These are phyloP conservation scores for Arachis monticola DNA, from an alignment of 331 rosid genomes.

Conservation along the genomic window DNA sequence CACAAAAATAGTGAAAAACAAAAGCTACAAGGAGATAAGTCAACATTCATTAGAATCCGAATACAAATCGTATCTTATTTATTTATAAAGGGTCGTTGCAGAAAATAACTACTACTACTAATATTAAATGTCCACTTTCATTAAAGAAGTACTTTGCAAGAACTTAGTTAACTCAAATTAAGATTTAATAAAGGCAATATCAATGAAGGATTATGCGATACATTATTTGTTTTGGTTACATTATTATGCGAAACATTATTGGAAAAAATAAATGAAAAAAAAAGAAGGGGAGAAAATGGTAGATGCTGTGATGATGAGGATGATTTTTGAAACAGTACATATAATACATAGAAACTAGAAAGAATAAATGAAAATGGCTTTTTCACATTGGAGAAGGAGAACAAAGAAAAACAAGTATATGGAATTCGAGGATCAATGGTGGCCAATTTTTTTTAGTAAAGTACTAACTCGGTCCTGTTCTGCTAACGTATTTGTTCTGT, in stretches of 20 bases:
- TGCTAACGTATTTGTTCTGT: too few species aligned
- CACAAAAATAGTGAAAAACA: too few species aligned
- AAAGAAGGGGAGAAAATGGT: not conserved
- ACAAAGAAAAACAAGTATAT: slow-evolving; percentile 41
- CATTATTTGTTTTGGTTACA: not conserved
- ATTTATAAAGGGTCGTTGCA: not conserved
- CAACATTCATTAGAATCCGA: too few species aligned
- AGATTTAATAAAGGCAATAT: not conserved
- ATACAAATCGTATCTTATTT: too few species aligned
- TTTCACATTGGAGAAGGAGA: slow-evolving; percentile 25
- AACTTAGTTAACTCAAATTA: not conserved
- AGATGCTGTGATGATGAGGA: not conserved
- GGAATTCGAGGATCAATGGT: slow-evolving; percentile 6
- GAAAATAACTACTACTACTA: not conserved
- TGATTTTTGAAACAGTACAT: slow-evolving; percentile 3
- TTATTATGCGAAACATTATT: not conserved
- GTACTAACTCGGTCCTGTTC: too few species aligned
- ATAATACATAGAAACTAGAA: not conserved
- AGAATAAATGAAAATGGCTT: slow-evolving; percentile 32
- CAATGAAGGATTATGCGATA: not conserved
- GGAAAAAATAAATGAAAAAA: not conserved
- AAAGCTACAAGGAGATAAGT: too few species aligned
- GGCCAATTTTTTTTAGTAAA: too few species aligned
- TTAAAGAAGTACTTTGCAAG: not conserved
- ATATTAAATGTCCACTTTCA: slow-evolving; percentile 19